Conservation (phyloP, 23 red algal genomes). For the Chondrus crispus region DNA sequence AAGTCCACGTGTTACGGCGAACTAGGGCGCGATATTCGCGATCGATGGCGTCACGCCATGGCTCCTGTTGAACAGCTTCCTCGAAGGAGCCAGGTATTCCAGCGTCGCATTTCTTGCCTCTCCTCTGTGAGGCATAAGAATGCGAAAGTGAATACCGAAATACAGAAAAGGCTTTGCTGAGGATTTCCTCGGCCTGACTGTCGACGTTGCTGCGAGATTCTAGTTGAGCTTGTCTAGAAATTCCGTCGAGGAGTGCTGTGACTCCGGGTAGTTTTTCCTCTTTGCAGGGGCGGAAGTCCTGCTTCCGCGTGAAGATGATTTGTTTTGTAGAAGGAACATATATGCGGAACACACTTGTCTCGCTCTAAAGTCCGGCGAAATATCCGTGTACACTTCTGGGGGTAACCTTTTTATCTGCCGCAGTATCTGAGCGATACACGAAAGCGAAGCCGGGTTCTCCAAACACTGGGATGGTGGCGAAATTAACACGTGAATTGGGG, state of each 20-base stretch:
- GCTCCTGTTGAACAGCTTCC: neutral
- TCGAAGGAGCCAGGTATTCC: neutral
- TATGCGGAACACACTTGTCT: neutral
- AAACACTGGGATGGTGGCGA: neutral
- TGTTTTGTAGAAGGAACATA: neutral
- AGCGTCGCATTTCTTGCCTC: neutral
- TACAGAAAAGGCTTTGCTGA: neutral
- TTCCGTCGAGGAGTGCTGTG: neutral
- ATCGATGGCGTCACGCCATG: slow-evolving; percentile 25
- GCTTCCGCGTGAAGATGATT: neutral
- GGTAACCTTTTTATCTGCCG: neutral
- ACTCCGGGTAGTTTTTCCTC: neutral
- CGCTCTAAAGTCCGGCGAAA: neutral
- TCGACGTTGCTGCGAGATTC: neutral
- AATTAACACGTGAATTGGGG: neutral
- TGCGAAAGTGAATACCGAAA: neutral
- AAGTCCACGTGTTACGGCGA: neutral
- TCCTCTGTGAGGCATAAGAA: neutral
- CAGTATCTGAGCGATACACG: neutral
- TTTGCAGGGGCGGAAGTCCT: neutral
- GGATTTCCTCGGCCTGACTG: neutral
- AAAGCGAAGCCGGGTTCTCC: neutral
- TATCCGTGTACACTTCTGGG: neutral
- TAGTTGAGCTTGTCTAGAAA: neutral
- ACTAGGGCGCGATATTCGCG: neutral